Evolutionary conservation across 495 filamentous ascomycete species (phyloP).

Genomic region (Annulohypoxylon bovei): DNA sequence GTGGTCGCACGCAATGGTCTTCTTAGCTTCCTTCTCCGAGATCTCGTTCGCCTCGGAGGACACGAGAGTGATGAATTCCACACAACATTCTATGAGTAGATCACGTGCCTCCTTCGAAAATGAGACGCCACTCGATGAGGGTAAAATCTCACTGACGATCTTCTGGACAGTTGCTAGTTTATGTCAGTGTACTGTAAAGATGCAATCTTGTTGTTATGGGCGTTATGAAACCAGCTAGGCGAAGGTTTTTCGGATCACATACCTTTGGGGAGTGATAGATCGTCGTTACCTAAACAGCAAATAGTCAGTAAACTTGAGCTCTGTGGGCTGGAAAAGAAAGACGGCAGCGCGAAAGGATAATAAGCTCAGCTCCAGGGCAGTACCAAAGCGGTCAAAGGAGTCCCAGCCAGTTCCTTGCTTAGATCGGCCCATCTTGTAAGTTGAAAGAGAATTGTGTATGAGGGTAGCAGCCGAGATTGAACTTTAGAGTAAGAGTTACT

Average conservation of each 20-base stretch:
- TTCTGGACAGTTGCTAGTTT: conserved; percentile 91
- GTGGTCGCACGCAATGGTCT: conserved; percentile 97
- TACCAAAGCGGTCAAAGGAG: conserved; percentile 2
- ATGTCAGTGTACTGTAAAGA: conserved; percentile 9
- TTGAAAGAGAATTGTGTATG: conserved; percentile 3
- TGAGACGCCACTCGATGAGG: conserved; percentile 66
- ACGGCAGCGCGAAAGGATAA: conserved; percentile 1
- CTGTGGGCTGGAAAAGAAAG: conserved; percentile 1
- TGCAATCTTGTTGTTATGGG: neutral
- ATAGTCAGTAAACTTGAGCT: conserved; percentile 37
- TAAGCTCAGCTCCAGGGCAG: neutral
- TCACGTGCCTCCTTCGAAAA: conserved; percentile 96
- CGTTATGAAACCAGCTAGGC: neutral
- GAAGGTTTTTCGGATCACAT: conserved; percentile 38
- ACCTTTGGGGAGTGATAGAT: conserved; percentile 96
- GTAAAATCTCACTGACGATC: conserved; percentile 93
- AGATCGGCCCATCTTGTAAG: conserved; percentile 11
- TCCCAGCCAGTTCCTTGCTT: conserved; percentile 1
- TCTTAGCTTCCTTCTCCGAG: conserved; percentile 96
- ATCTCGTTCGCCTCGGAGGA: conserved; percentile 99
- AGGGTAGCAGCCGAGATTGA: neutral
- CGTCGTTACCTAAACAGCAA: conserved; percentile 75
- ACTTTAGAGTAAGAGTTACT: neutral
- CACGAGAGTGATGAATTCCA: conserved; percentile 98
- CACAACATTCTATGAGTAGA: conserved; percentile 96